A percentile compares a stretch with the other conserved stretches of the same genome.
Conservation (phyloP, 2,329 filamentous ascomycete species). For the Cordyceps pruinosa region DNA sequence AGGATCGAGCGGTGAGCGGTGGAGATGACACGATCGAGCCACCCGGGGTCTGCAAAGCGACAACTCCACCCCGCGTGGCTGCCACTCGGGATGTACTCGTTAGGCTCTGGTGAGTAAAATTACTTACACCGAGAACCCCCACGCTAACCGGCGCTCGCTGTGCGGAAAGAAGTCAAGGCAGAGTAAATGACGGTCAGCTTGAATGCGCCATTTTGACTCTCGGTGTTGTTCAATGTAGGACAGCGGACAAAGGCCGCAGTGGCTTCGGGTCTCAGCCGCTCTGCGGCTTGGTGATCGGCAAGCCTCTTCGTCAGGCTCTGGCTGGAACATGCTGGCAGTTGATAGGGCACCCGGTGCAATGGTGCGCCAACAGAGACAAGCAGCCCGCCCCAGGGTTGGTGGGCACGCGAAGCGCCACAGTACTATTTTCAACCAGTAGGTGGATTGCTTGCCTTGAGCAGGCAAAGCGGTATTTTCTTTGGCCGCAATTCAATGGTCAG, state of each 20-base stretch:
- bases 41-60: background rate
- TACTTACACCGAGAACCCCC: background rate
- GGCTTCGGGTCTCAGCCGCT: constrained; percentile 9
- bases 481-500: background rate
- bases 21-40: constrained; percentile 5
- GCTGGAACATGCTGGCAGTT: background rate
- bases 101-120: background rate
- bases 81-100: background rate
- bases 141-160: background rate
- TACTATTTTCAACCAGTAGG: constrained; percentile 1
- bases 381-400: background rate
- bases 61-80: background rate
- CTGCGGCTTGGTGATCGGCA: background rate
- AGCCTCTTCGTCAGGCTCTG: background rate
- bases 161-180: background rate
- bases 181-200: background rate
- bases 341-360: background rate
- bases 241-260: background rate
- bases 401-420: background rate
- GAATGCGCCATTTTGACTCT: background rate
- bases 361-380: background rate
- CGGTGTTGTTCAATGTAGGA: background rate
- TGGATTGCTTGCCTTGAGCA: background rate
- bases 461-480: background rate
- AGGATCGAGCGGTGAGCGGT: constrained; percentile 11